These are phyloP conservation scores for Punctularia strigosozonata DNA, from an alignment of 768 basidiomycete species.

Conservation along the genomic window DNA sequence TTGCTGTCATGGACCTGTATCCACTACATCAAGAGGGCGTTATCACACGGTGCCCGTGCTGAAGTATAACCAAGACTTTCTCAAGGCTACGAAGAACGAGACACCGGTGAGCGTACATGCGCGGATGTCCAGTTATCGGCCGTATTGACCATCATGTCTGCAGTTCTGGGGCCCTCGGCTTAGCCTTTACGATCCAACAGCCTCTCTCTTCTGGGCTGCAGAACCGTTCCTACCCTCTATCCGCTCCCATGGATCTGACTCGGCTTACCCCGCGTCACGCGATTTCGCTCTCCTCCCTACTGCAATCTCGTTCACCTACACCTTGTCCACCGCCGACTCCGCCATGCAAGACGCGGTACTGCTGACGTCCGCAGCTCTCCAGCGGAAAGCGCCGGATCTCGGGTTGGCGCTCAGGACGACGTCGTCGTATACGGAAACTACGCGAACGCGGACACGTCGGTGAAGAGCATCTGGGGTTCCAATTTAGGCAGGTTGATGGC, in stretches of 20 bases:
- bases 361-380: too few species aligned
- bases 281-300: conserved; percentile 27
- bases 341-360: conserved; percentile 27
- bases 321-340: conserved; percentile 22
- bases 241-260: conserved; percentile 23
- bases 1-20: too few species aligned
- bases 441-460: conserved; percentile 38
- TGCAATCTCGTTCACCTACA: conserved; percentile 35
- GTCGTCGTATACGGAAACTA: conserved; percentile 67
- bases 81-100: conserved; percentile 33
- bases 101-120: conserved; percentile 18
- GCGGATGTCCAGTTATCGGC: neutral
- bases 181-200: conserved; percentile 23
- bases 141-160: too few species aligned
- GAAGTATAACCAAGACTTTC: conserved; percentile 21
- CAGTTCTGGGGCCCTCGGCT: conserved; percentile 34
- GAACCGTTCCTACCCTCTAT: conserved; percentile 37
- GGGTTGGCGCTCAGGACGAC: too few species aligned
- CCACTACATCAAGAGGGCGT: too few species aligned
- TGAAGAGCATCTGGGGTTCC: conserved; percentile 36
- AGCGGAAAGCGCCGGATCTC: too few species aligned
- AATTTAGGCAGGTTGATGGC: conserved; percentile 29
- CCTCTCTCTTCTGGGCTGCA: conserved; percentile 30
- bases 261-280: conserved; percentile 37
- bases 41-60: conserved; percentile 32